A percentile compares a stretch with the other conserved stretches of the same genome.
These are phyloP conservation scores for Calonectria pauciramosa DNA, from an alignment of 2,329 filamentous ascomycete species.

Conservation along the genomic window DNA sequence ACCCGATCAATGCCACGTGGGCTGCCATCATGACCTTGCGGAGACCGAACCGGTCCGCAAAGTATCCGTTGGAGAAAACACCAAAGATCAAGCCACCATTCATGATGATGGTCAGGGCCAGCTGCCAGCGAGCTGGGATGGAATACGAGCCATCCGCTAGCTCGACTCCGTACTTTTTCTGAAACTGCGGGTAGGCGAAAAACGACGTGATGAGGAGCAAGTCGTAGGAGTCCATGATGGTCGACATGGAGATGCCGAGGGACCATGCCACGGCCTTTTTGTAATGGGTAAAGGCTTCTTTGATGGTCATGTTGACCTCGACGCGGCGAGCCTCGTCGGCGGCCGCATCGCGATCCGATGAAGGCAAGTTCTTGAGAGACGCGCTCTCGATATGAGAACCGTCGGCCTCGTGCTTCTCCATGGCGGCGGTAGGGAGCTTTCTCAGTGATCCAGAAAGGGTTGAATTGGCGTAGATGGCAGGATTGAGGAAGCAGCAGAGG, in stretches of 20 bases:
- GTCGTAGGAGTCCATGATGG: constrained; percentile 42
- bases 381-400: neutral
- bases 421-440: neutral
- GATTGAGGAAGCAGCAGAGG: neutral
- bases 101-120: constrained; percentile 30
- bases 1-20: constrained; percentile 46
- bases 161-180: constrained; percentile 35
- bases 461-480: neutral
- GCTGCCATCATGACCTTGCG: constrained; percentile 68
- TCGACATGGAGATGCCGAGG: constrained; percentile 34
- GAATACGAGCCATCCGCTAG: constrained; percentile 28
- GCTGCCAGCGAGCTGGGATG: constrained; percentile 37
- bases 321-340: constrained; percentile 20
- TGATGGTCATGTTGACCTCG: constrained; percentile 6
- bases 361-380: neutral
- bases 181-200: constrained; percentile 36
- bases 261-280: constrained; percentile 39
- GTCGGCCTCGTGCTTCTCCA: neutral
- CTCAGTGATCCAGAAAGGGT: neutral
- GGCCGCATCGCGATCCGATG: constrained; percentile 1
- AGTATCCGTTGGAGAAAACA: constrained; percentile 32
- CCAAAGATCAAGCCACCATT: constrained; percentile 36
- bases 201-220: constrained; percentile 38
- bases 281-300: constrained; percentile 24
- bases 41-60: constrained; percentile 33